Base-by-base conservation (phyloP, 2,329 filamentous ascomycete genomes). In the Pseudogymnoascus sp. region DNA sequence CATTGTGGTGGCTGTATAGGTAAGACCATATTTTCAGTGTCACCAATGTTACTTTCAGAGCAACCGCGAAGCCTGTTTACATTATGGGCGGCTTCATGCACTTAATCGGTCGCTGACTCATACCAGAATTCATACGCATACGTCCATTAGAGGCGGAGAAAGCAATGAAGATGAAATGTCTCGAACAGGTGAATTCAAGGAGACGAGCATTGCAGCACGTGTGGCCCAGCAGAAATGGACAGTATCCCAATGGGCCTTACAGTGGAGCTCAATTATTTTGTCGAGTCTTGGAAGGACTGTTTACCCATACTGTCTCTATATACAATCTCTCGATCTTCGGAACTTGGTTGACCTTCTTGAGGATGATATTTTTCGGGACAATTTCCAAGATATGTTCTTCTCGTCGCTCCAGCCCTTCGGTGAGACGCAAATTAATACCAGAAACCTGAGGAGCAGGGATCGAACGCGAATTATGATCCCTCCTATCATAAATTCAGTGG, bases 251-350 rank as follows among this genome's bases (percentile, higher is more conserved):
- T 86, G 84, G 81, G 82, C 84, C 1, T 78, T 82, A 6, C 72
- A 89, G 57, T 91, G 88, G 88, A 81, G 82, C 58, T 86, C 86
- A 2, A 82, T 90, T 65, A 81, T 88, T 62, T 75, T 85, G 6
- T 90, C 87, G 7, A 84, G 84, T 62, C 73, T 86, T 43, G 82
- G 79, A 22, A 74, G 76, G 65, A 89, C 87, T 0, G 74, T 83
- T 16, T 87, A 85, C 64, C 86, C 87, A 0, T 92, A 92, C 70
- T 88, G 83, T 67, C 78, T 82, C 37, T 89, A 88, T 72, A 81
- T 90, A 61, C 83, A 81, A 61, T 77, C 79, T 25, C 76, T 91
- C 37, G 83, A 87, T 65, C 78, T 90, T 8, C 77, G 83, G 60
- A 83, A 87, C 68, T 76, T 90, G 1, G 73, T 76, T 9, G 74